Conservation (phyloP, 345 rosid genomes). For the Corymbia maculata region DNA sequence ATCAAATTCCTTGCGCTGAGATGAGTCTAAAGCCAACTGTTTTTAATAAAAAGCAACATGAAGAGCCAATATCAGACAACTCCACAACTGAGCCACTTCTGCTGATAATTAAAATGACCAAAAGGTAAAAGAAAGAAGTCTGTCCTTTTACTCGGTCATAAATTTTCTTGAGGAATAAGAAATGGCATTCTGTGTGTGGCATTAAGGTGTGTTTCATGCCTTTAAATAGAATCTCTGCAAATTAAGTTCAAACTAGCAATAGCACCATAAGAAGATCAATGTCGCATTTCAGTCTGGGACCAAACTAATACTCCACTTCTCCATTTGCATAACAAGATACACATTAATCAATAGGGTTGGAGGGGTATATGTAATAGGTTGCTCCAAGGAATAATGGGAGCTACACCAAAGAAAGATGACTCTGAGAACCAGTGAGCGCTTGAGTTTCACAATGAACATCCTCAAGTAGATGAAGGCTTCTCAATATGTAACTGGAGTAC, state of each 20-base stretch:
- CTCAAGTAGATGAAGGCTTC: neutral
- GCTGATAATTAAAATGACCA: neutral
- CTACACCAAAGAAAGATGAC: neutral
- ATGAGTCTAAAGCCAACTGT: conserved; percentile 59
- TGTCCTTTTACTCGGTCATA: neutral
- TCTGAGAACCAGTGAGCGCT: neutral
- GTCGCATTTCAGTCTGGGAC: neutral
- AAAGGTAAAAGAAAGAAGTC: neutral
- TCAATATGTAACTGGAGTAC: neutral
- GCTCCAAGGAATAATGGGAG: neutral
- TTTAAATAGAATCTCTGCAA: neutral
- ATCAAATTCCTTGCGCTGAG: conserved; percentile 43
- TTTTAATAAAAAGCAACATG: conserved; percentile 35
- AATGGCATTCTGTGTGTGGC: neutral
- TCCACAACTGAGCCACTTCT: neutral
- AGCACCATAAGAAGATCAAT: neutral
- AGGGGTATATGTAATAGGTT: neutral
- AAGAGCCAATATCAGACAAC: neutral
- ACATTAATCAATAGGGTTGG: neutral
- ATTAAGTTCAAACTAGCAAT: neutral
- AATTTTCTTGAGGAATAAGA: neutral
- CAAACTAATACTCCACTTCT: neutral
- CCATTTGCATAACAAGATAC: neutral
- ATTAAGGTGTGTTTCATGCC: neutral
- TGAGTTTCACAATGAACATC: neutral